Evolutionary conservation across 371 early-diverging fungal genomes (phyloP).

Genomic region (Blakeslea trispora): DNA sequence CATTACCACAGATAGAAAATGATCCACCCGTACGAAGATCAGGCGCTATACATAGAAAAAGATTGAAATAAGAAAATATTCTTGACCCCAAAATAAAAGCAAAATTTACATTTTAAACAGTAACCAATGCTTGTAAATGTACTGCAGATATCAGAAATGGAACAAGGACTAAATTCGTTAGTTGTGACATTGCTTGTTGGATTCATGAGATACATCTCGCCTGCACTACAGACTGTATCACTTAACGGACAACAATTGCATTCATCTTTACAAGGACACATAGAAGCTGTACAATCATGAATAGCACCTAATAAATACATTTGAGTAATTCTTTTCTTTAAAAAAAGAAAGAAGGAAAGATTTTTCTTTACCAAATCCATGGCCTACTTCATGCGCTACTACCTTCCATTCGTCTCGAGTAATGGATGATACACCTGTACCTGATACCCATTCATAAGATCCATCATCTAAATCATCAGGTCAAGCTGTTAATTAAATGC

Average conservation of each 20-base stretch:
- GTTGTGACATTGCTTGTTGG: constrained; percentile 82
- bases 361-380: constrained; percentile 68
- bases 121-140: constrained; percentile 57
- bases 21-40: constrained; percentile 34
- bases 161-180: constrained; percentile 82
- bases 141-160: constrained; percentile 71
- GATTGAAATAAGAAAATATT: too few species aligned
- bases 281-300: constrained; percentile 68
- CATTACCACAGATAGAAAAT: constrained; percentile 89
- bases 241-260: constrained; percentile 78
- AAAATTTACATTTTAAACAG: constrained; percentile 58
- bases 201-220: constrained; percentile 79
- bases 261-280: constrained; percentile 62
- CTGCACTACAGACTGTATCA: constrained; percentile 76
- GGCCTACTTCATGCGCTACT: constrained; percentile 94
- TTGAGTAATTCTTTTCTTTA: too few species aligned
- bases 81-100: too few species aligned
- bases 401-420: constrained; percentile 92
- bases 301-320: too few species aligned
- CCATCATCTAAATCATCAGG: constrained; percentile 42
- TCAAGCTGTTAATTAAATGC: too few species aligned
- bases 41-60: too few species aligned
- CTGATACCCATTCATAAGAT: constrained; percentile 66
- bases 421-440: constrained; percentile 87
- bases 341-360: too few species aligned